Evolutionary conservation across 2,329 filamentous ascomycete genomes (phyloP).

Genomic region (Dryadomyces quercivorus): DNA sequence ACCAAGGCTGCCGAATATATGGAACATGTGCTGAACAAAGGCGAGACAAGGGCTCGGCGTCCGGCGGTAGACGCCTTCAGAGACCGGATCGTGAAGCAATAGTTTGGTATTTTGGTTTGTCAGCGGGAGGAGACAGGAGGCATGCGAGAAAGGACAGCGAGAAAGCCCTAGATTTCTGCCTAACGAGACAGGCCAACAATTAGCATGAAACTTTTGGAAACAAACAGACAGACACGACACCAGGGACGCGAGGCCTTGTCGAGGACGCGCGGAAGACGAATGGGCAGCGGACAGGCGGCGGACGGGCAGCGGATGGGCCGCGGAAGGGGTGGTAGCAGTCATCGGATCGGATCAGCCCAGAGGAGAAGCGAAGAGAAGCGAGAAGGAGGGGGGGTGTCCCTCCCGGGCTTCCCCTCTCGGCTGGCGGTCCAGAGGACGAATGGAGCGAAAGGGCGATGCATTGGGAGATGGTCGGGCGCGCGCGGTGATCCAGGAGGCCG

Average conservation of each 20-base stretch:
- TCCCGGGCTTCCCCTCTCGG: not conserved
- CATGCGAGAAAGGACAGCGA: not conserved
- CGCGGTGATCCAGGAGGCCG: too few species aligned
- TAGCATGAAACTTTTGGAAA: not conserved
- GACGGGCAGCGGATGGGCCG: too few species aligned
- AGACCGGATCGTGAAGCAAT: not conserved
- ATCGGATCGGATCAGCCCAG: not conserved
- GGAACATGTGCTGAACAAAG: constrained; percentile 1
- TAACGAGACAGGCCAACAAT: not conserved
- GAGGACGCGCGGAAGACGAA: not conserved
- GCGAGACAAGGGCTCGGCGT: not conserved
- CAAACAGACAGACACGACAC: not conserved
- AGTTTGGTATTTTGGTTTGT: not conserved
- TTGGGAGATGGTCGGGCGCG: too few species aligned
- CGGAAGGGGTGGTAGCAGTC: too few species aligned
- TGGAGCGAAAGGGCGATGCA: too few species aligned
- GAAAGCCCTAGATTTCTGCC: constrained; percentile 3
- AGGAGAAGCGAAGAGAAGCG: not conserved
- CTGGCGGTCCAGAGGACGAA: too few species aligned
- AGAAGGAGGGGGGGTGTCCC: not conserved
- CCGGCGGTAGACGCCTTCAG: not conserved
- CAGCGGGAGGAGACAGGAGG: not conserved
- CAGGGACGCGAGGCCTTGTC: too few species aligned
- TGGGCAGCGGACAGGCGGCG: too few species aligned
- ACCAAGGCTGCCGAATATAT: constrained; percentile 5